phyloP scores from a whole-genome alignment of 1,139 yeast genomes.

The Yamadazyma sp. region DNA sequence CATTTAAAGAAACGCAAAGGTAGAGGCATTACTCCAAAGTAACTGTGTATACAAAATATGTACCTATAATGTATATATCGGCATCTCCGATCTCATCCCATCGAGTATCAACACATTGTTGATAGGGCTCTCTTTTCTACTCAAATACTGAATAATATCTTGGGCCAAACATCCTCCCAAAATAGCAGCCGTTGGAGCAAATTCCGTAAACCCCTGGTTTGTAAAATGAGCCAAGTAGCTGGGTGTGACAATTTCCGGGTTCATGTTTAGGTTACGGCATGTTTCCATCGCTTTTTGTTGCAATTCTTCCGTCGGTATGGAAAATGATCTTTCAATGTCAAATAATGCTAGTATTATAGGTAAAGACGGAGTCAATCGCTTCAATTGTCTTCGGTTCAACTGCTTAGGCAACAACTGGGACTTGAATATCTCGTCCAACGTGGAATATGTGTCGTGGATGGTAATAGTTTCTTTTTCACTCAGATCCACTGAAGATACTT shows the following conservation, averaged over 20 bases:
- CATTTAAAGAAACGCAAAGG: slow-evolving; percentile 47
- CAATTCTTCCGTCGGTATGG: slow-evolving; percentile 35
- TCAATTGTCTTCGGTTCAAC: slow-evolving; percentile 54
- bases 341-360: slow-evolving; percentile 63
- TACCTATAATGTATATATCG: slow-evolving; percentile 56
- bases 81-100: slow-evolving; percentile 70
- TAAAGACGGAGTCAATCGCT: slow-evolving; percentile 57
- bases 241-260: slow-evolving; percentile 34
- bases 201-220: slow-evolving; percentile 62
- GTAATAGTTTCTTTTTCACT: slow-evolving; percentile 53
- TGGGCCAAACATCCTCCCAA: slow-evolving; percentile 91
- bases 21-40: slow-evolving; percentile 39
- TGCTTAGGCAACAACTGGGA: slow-evolving; percentile 42
- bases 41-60: background rate
- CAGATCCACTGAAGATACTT: slow-evolving; percentile 27
- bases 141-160: slow-evolving; percentile 80
- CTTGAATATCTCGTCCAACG: slow-evolving; percentile 30
- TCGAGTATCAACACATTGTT: slow-evolving; percentile 80
- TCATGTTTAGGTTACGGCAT: slow-evolving; percentile 35
- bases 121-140: slow-evolving; percentile 76
- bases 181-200: slow-evolving; percentile 84
- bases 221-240: slow-evolving; percentile 41
- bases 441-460: slow-evolving; percentile 53
- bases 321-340: slow-evolving; percentile 30
- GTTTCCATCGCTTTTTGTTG: slow-evolving; percentile 21